phyloP scores from a whole-genome alignment of 2,329 filamentous ascomycete genomes.

The Colletotrichum karsti region DNA sequence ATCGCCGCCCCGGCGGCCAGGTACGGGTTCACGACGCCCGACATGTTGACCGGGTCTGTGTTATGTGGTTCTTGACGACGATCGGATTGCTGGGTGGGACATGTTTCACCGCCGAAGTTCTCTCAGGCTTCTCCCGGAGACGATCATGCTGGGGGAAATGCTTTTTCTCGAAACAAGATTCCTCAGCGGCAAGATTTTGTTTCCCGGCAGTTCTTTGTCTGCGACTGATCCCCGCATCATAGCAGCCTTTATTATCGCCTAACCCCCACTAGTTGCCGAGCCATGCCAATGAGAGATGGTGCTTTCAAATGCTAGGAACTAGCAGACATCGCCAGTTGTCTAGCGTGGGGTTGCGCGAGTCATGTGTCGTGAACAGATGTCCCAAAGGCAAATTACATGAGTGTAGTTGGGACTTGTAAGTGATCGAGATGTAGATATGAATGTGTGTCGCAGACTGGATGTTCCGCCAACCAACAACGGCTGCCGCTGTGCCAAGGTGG shows the following conservation, averaged over 20 bases:
- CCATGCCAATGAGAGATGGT: background rate
- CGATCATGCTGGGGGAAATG: background rate
- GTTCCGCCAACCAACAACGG: background rate
- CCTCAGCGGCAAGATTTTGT: background rate
- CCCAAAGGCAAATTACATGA: too few relatives aligned
- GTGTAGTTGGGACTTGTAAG: background rate
- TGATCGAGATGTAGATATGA: background rate
- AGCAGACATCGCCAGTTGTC: background rate
- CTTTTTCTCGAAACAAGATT: background rate
- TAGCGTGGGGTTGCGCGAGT: background rate
- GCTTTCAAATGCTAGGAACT: background rate
- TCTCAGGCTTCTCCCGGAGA: background rate
- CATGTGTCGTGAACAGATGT: background rate
- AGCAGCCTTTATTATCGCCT: background rate
- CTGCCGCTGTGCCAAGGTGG: background rate
- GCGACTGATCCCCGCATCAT: background rate
- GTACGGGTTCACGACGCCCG: background rate
- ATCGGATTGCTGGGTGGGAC: background rate
- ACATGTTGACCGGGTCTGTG: background rate
- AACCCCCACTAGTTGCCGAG: background rate
- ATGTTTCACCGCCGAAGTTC: background rate
- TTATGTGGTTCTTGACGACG: background rate
- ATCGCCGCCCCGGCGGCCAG: background rate
- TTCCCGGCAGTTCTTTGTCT: slow-evolving; percentile 9
- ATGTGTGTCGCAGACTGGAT: background rate